Percentiles rank a stretch among this genome's conserved stretches.
phyloP scores from a whole-genome alignment of 2,329 filamentous ascomycete species.

The Scedosporium aurantiacum region DNA sequence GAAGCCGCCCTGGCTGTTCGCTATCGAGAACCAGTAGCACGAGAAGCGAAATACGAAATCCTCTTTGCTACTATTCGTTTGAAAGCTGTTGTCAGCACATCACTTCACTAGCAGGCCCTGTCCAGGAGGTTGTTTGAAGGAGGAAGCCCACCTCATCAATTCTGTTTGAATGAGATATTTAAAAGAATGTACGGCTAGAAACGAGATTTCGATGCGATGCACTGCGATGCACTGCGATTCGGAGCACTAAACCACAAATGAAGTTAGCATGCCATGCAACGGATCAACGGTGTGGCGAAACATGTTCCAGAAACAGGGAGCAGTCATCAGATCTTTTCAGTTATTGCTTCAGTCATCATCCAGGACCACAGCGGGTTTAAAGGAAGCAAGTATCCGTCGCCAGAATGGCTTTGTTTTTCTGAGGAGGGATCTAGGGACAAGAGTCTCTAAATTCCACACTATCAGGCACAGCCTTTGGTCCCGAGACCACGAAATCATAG shows the following conservation, averaged over 20 bases:
- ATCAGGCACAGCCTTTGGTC: constrained; percentile 7
- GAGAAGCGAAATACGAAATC: not conserved
- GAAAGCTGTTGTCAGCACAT: not conserved
- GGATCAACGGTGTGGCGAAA: not conserved
- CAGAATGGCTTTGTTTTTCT: not conserved
- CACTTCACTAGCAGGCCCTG: not conserved
- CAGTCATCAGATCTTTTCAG: constrained; percentile 8
- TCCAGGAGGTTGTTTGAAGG: too few relatives aligned
- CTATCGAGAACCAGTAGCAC: not conserved
- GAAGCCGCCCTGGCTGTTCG: not conserved
- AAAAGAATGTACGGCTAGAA: not conserved
- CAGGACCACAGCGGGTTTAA: constrained; percentile 5
- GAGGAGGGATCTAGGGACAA: not conserved
- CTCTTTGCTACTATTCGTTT: not conserved
- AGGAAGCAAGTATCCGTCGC: not conserved
- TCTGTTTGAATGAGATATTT: too few relatives aligned
- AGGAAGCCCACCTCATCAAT: too few relatives aligned
- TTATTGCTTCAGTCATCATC: constrained; percentile 3
- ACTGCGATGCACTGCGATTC: not conserved
- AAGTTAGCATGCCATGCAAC: not conserved
- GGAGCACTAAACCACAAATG: not conserved
- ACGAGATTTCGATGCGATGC: not conserved
- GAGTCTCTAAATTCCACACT: not conserved
- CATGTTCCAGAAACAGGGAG: not conserved
- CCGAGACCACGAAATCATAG: not conserved